Evolutionary conservation across 306 rosid genomes (phyloP), one percentile per base, ranked within the genome.

Genomic region (Ammopiptanthus mongolicus): DNA sequence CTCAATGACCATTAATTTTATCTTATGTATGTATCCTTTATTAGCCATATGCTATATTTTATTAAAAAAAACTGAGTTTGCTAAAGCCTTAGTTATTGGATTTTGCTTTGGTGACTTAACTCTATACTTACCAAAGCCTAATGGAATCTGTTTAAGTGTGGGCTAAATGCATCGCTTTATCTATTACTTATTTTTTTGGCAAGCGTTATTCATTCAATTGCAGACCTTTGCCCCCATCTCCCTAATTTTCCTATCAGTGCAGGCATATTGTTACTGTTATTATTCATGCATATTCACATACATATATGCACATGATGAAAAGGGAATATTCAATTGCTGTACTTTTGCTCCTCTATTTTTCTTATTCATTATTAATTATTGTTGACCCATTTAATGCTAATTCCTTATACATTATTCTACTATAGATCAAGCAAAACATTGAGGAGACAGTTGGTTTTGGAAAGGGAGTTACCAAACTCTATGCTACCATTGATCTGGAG

Each of bases 401-500:
- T 42, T 75, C 52, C 13, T 15, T 60, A 6, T 33, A 17, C 42
- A 12, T 34, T 76, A 22, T 55, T 13, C 8, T 76, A 59, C 69
- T 64, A 71, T 72, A 89, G 94, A 62, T 89, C 31, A 78, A 13
- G 87, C 78, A 70, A 74, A 85, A 83, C 80, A 0, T 89, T 63
- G 94, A 85, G 85, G 90, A 89, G 81, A 69, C 77, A 57, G 82
- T 89, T 72, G 94, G 94, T 68, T 3, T 89, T 64, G 94, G 94
- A 67, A 83, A 85, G 70, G 96, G 96, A 65, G 78, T 82, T 64
- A 74, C 90, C 48, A 82, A 80, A 82, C 83, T 90, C 52, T 90
- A 90, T 76, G 96, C 96, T 46, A 84, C 89, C 36, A 71, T 90
- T 56, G 96, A 90, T 87, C 77, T 90, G 79, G 92, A 87, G 78